phyloP scores from a whole-genome alignment of 1,284 basidiomycete genomes.

The Heliocybe sulcata region DNA sequence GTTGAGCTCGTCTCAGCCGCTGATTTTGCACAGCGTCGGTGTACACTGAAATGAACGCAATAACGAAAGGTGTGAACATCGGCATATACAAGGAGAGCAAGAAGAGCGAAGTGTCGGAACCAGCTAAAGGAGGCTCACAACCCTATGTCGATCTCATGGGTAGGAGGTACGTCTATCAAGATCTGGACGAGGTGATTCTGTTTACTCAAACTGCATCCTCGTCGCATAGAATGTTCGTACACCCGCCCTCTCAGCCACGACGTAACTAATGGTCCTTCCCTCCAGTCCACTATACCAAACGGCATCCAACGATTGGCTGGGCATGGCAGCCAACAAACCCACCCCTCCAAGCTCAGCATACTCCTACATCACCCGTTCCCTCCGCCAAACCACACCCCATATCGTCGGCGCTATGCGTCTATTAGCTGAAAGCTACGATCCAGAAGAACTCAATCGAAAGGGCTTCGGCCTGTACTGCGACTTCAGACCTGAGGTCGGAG shows the following conservation, averaged over 20 bases:
- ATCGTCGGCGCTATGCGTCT: slow-evolving; percentile 79
- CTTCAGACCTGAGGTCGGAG: slow-evolving; percentile 65
- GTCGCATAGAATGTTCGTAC: slow-evolving; percentile 43
- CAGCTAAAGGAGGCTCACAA: slow-evolving; percentile 60
- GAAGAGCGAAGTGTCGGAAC: slow-evolving; percentile 41
- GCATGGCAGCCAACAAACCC: slow-evolving; percentile 67
- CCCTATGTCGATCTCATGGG: slow-evolving; percentile 92
- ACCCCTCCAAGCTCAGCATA: slow-evolving; percentile 71
- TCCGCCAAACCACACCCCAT: slow-evolving; percentile 69
- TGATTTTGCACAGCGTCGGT: slow-evolving; percentile 56
- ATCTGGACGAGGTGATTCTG: slow-evolving; percentile 3
- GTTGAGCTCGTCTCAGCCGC: slow-evolving; percentile 8
- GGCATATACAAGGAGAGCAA: slow-evolving; percentile 61
- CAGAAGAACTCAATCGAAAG: slow-evolving; percentile 58
- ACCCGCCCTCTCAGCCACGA: not conserved
- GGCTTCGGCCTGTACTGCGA: slow-evolving; percentile 73
- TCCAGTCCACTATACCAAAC: slow-evolving; percentile 24
- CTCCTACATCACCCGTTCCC: slow-evolving; percentile 74
- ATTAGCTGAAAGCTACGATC: slow-evolving; percentile 62
- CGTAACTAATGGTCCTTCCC: slow-evolving; percentile 1
- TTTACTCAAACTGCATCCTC: not conserved
- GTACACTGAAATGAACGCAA: slow-evolving; percentile 89
- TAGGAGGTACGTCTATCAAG: slow-evolving; percentile 56
- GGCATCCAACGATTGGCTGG: slow-evolving; percentile 53
- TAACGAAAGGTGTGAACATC: slow-evolving; percentile 76